Percentiles rank a stretch among this genome's conserved stretches.
Conservation (phyloP, 176 grass and related monocot species). For the Paspalum vaginatum region DNA sequence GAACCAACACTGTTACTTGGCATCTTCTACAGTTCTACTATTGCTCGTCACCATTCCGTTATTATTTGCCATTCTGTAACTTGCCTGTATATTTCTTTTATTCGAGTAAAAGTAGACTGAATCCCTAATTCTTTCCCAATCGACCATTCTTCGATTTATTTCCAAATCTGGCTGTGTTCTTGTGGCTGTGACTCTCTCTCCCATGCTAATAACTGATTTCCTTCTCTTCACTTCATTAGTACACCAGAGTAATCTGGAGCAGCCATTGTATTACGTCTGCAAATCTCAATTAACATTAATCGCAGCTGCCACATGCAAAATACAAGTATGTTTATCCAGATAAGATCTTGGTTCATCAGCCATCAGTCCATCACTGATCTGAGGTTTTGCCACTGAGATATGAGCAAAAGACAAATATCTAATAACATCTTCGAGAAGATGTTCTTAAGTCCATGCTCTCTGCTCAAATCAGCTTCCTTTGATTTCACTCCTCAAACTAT, state of each 20-base stretch:
- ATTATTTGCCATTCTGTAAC: neutral
- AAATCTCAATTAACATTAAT: constrained; percentile 31
- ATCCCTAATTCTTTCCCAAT: neutral
- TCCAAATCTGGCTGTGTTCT: neutral
- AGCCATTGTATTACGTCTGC: constrained; percentile 7
- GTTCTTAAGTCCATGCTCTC: constrained; percentile 43
- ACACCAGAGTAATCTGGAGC: constrained; percentile 17
- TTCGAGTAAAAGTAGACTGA: constrained; percentile 3
- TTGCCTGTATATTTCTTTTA: neutral
- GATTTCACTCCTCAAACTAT: constrained; percentile 55
- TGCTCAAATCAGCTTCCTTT: constrained; percentile 44
- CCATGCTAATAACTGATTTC: constrained; percentile 25
- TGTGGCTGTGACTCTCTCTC: constrained; percentile 1
- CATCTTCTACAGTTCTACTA: no score
- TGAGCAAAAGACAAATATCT: constrained; percentile 41
- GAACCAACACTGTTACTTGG: constrained; percentile 4
- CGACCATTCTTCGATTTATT: neutral
- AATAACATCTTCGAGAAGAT: constrained; percentile 48
- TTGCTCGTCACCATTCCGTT: no score
- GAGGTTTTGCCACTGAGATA: constrained; percentile 35
- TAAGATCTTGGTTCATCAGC: constrained; percentile 36
- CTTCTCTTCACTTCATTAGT: constrained; percentile 14
- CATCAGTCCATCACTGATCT: constrained; percentile 34
- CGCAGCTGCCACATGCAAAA: constrained; percentile 29
- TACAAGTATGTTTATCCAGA: constrained; percentile 26